phyloP scores from a whole-genome alignment of 2,329 filamentous ascomycete species.

The Septoria petroselini region DNA sequence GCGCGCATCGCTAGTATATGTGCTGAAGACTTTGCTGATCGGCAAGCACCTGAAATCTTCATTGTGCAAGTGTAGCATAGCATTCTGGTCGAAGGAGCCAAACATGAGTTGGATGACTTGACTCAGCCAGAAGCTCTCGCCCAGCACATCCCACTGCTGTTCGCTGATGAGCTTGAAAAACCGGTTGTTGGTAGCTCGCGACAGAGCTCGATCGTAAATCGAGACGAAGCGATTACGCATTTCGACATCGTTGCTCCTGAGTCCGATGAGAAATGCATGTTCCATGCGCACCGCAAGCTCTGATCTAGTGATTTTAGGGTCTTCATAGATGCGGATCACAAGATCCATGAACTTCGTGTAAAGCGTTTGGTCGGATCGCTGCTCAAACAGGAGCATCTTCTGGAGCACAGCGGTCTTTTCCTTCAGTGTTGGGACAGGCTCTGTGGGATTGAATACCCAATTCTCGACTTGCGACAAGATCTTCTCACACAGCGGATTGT shows the following conservation, averaged over 20 bases:
- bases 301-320: slow-evolving; percentile 89
- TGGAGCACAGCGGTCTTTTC: slow-evolving; percentile 99
- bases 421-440: slow-evolving; percentile 94
- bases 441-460: slow-evolving; percentile 94
- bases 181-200: slow-evolving; percentile 84
- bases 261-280: slow-evolving; percentile 95
- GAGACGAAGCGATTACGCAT: slow-evolving; percentile 97
- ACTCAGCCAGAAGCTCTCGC: slow-evolving; percentile 93
- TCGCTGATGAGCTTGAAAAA: slow-evolving; percentile 83
- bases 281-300: slow-evolving; percentile 97
- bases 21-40: slow-evolving; percentile 68
- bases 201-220: slow-evolving; percentile 92
- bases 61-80: slow-evolving; percentile 70
- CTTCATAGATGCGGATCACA: slow-evolving; percentile 96
- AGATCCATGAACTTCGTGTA: slow-evolving; percentile 91
- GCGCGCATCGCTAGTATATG: slow-evolving; percentile 67
- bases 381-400: slow-evolving; percentile 97
- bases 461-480: slow-evolving; percentile 89
- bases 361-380: slow-evolving; percentile 75
- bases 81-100: slow-evolving; percentile 82
- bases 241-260: slow-evolving; percentile 85
- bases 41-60: slow-evolving; percentile 82
- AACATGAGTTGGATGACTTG: slow-evolving; percentile 92
- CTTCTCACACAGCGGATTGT: slow-evolving; percentile 82
- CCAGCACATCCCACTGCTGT: slow-evolving; percentile 95